Conservation (phyloP, 2,329 filamentous ascomycete species). For the Gnomoniopsis sp. region DNA sequence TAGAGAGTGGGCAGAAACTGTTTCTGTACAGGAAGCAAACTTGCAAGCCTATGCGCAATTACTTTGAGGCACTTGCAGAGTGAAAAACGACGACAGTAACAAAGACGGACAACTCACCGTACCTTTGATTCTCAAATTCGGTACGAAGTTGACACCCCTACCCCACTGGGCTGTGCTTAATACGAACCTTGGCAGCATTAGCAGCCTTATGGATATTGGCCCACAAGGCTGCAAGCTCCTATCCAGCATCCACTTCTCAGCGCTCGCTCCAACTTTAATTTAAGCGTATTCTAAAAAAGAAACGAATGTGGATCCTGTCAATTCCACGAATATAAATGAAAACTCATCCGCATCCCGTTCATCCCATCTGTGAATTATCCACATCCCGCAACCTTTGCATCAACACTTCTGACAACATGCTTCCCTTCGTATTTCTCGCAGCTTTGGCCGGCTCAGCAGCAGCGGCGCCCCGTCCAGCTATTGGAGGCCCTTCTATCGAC, state of each 20-base stretch:
- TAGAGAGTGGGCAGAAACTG: too few species aligned
- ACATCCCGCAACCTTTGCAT: not conserved
- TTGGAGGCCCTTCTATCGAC: not conserved
- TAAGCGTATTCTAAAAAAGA: not conserved
- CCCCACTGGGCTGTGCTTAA: not conserved
- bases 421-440: slow-evolving; percentile 2
- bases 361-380: not conserved
- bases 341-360: not conserved
- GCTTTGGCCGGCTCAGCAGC: slow-evolving; percentile 5
- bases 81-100: not conserved
- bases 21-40: too few species aligned
- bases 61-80: not conserved
- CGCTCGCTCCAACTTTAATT: not conserved
- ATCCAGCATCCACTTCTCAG: not conserved
- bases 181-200: not conserved
- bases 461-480: not conserved
- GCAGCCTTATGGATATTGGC: not conserved
- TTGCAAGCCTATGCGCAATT: too few species aligned
- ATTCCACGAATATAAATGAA: not conserved
- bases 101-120: not conserved
- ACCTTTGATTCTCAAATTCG: not conserved
- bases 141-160: not conserved
- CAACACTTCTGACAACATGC: not conserved
- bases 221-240: not conserved
- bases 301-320: not conserved